Percentiles rank a stretch among this genome's conserved stretches.
These are phyloP conservation scores for Yarrowia divulgata DNA, from an alignment of 805 yeast genomes.

Conservation along the genomic window DNA sequence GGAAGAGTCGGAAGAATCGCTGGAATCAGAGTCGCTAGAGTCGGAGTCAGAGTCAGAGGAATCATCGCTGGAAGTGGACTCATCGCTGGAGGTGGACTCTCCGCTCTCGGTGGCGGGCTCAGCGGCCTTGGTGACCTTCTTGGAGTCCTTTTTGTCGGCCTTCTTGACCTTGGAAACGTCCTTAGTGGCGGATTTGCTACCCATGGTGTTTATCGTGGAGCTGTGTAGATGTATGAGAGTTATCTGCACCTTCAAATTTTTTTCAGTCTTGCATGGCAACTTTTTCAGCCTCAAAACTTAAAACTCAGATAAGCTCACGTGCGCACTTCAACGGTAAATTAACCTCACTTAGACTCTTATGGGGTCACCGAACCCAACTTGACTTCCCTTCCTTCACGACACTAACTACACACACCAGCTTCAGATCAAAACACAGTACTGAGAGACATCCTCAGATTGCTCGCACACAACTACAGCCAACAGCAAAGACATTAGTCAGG, in stretches of 20 bases:
- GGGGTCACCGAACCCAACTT: slow-evolving; percentile 6
- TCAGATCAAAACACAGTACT: not conserved
- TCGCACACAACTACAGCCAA: not conserved
- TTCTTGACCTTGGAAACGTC: slow-evolving; percentile 29
- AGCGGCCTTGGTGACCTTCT: slow-evolving; percentile 33
- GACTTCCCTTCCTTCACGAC: not conserved
- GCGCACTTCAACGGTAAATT: slow-evolving; percentile 14
- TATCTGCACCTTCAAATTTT: slow-evolving; percentile 31
- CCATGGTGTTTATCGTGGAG: slow-evolving; percentile 23
- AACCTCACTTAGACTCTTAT: not conserved
- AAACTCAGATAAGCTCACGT: slow-evolving; percentile 39
- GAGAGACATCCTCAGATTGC: slow-evolving; percentile 31
- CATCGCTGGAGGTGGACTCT: slow-evolving; percentile 40
- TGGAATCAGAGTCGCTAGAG: slow-evolving; percentile 25
- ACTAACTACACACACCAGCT: slow-evolving; percentile 4
- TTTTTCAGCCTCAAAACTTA: slow-evolving; percentile 33
- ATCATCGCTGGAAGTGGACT: slow-evolving; percentile 18
- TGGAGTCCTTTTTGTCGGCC: slow-evolving; percentile 35
- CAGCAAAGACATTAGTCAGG: not conserved
- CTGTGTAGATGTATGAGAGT: slow-evolving; percentile 27
- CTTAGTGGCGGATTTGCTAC: slow-evolving; percentile 32
- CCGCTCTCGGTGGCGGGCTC: slow-evolving; percentile 48
- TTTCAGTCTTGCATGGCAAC: slow-evolving; percentile 6
- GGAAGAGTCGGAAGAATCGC: slow-evolving; percentile 1
- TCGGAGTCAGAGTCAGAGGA: slow-evolving; percentile 21